phyloP scores from a whole-genome alignment of 2,329 filamentous ascomycete species.

The Xylaria polymorpha region DNA sequence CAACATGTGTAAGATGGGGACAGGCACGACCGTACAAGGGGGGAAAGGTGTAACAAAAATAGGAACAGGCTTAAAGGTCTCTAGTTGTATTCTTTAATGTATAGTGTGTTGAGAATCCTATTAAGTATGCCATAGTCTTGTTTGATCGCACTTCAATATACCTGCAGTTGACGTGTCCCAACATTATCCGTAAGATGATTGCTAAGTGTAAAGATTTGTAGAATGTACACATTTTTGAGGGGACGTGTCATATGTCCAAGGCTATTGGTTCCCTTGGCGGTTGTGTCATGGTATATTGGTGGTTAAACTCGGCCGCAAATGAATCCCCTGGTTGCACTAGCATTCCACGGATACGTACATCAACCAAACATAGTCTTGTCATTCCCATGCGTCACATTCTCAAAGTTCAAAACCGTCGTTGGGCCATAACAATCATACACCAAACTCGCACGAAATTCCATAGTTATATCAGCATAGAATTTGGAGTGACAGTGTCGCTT shows the following conservation, averaged over 20 bases:
- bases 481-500: neutral
- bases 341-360: neutral
- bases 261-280: neutral
- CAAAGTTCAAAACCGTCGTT: neutral
- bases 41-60: no score
- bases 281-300: neutral
- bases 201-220: neutral
- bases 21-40: no score
- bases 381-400: neutral
- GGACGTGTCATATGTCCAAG: neutral
- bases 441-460: neutral
- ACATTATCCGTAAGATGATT: neutral
- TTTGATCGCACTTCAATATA: neutral
- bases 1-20: no score
- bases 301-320: neutral
- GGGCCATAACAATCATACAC: neutral
- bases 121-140: neutral
- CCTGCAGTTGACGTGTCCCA: neutral
- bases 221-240: neutral
- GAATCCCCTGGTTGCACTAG: slow-evolving; percentile 1
- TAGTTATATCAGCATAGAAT: slow-evolving; percentile 1
- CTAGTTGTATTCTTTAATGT: neutral
- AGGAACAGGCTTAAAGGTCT: neutral
- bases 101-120: neutral
- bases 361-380: neutral